Evolutionary conservation across 257 asterid genomes (phyloP), one percentile per base, ranked within the genome.

Genomic region (Jasminum sambac): DNA sequence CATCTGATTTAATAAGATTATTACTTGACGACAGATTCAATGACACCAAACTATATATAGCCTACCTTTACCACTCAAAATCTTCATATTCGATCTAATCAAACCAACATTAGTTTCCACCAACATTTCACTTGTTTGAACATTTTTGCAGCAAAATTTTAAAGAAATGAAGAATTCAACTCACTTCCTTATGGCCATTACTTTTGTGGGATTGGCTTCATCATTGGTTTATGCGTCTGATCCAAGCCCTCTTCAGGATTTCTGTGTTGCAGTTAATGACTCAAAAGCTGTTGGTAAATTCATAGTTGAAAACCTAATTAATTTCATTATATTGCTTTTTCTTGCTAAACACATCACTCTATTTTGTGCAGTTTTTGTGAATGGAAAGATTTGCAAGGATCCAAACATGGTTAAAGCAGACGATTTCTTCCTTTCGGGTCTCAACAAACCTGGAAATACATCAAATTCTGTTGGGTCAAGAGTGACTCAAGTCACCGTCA

Each of bases 201-300:
- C 26, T 21, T 16, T 68, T 8, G 72, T 48, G 16, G 19, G 41
- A 50, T 52, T 68, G 0, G 64, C 38, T 9, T 57, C 40, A 40
- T 70, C 76, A 34, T 43, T 57, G 4, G 40, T 24, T 3, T 11
- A 36, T 21, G 84, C 84, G 1, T 68, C 74, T 3, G 78, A 74
- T 63, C 46, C 78, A 2, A 58, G 40, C 42, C 74, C 74, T 0
- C 42, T 74, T 36, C 78, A 74, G 19, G 78, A 74, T 50, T 74
- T 74, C 14, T 74, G 74, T 11, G 78, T 74, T 38, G 78, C 70
- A 1, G 78, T 74, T 23, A 52, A 61, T 24, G 78, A 61, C 39
- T 9, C 70, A 11, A 14, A 52, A 2, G 60, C 65, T 46, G 23
- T 44, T 37, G 70, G 78, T 74, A 68, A 59, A 19, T 38, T 1